A percentile compares a stretch with the other conserved stretches of the same genome.
These are phyloP conservation scores for Gilbertella persicaria DNA, from an alignment of 371 early-diverging fungal genomes.

Conservation along the genomic window DNA sequence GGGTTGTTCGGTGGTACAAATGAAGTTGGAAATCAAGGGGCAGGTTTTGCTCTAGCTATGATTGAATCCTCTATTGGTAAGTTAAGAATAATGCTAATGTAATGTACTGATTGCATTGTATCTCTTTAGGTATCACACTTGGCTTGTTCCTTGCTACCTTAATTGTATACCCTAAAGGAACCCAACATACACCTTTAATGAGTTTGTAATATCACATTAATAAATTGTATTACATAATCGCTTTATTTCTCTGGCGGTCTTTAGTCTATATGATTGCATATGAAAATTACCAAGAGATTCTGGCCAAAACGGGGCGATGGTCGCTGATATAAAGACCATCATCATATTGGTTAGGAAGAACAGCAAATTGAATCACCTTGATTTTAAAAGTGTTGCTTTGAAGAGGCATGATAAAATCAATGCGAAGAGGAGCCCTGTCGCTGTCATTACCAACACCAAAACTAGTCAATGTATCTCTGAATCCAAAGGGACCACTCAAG, in stretches of 20 bases:
- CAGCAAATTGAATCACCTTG: conserved; percentile 32
- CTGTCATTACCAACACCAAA: conserved; percentile 39
- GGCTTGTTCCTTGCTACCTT: conserved; percentile 60
- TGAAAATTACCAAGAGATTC: conserved; percentile 35
- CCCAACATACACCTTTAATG: conserved; percentile 57
- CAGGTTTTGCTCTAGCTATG: conserved; percentile 51
- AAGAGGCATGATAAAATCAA: conserved; percentile 49
- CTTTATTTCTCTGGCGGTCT: neutral
- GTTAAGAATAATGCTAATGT: neutral
- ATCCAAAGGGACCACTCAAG: conserved; percentile 47
- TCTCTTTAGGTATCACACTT: conserved; percentile 46
- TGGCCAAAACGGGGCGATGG: conserved; percentile 54
- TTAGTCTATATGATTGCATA: too few relatives aligned
- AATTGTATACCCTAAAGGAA: conserved; percentile 61
- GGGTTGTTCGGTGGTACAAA: conserved; percentile 38
- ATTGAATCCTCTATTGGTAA: conserved; percentile 43
- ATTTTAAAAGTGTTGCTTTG: conserved; percentile 9
- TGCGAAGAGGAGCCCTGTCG: conserved; percentile 33
- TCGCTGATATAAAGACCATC: conserved; percentile 49
- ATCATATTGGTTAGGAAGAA: conserved; percentile 43
- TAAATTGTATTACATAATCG: neutral
- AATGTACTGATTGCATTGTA: neutral
- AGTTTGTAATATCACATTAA: conserved; percentile 16
- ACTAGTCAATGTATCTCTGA: conserved; percentile 46
- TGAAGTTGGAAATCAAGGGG: conserved; percentile 41